Conservation (phyloP, 495 filamentous ascomycete genomes). For the Aspergillus hancockii region DNA sequence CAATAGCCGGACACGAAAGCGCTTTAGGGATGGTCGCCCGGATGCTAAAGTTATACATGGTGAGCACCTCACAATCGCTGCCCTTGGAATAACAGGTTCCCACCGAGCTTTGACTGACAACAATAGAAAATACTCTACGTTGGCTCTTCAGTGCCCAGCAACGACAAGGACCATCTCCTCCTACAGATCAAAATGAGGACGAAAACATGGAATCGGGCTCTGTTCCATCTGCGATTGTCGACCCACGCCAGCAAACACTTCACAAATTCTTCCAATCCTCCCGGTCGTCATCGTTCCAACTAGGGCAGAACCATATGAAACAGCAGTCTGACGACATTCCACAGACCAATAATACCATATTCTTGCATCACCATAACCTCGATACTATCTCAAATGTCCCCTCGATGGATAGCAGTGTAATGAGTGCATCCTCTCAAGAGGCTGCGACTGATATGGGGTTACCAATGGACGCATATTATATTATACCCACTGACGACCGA, state of each 20-base stretch:
- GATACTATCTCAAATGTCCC: conserved; percentile 19
- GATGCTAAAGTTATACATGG: conserved; percentile 48
- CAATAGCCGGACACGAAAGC: conserved; percentile 53
- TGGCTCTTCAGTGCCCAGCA: conserved; percentile 47
- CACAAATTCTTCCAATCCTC: conserved; percentile 46
- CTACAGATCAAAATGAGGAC: conserved; percentile 28
- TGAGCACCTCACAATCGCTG: conserved; percentile 20
- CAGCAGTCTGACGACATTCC: conserved; percentile 22
- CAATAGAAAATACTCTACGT: conserved; percentile 47
- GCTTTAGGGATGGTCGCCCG: conserved; percentile 52
- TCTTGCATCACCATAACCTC: conserved; percentile 24
- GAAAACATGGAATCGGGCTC: conserved; percentile 32
- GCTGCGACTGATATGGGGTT: conserved; percentile 50
- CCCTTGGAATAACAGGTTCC: background rate
- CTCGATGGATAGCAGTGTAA: conserved; percentile 25
- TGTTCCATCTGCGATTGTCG: conserved; percentile 31
- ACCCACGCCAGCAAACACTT: conserved; percentile 48
- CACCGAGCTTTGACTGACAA: conserved; percentile 16
- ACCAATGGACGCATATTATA: conserved; percentile 31
- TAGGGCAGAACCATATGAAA: conserved; percentile 5
- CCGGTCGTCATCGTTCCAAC: conserved; percentile 20
- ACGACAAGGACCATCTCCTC: conserved; percentile 19
- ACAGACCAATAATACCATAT: conserved; percentile 14
- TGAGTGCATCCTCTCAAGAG: conserved; percentile 24
- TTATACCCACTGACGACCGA: conserved; percentile 1